Percentiles rank a stretch among this genome's conserved stretches.
Conservation (phyloP, 345 rosid species). For the sweet orange (Citrus sinensis) region DVS_A1.0 CM039167.1:2830001-2830500, state of each 20-base stretch:
- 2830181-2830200: background rate
- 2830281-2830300: background rate
- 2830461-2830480: background rate
- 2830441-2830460: background rate
- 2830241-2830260: too few relatives aligned
- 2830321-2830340: slow-evolving; percentile 12
- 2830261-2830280: background rate
- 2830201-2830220: background rate
- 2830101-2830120: background rate
- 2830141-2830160: too few relatives aligned
- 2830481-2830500: background rate
- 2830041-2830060: background rate
- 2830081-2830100: background rate
- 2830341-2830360: background rate
- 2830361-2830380: background rate
- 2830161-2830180: background rate
- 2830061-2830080: background rate
- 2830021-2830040: too few relatives aligned
- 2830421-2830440: background rate
- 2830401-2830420: too few relatives aligned
- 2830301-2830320: slow-evolving; percentile 10
- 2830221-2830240: background rate
- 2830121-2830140: background rate
- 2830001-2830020: too few relatives aligned
- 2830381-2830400: background rate